Percentiles rank a stretch among this genome's conserved stretches.
Conservation (phyloP, 78 protist species). For the Ministeria vibrans region DNA sequence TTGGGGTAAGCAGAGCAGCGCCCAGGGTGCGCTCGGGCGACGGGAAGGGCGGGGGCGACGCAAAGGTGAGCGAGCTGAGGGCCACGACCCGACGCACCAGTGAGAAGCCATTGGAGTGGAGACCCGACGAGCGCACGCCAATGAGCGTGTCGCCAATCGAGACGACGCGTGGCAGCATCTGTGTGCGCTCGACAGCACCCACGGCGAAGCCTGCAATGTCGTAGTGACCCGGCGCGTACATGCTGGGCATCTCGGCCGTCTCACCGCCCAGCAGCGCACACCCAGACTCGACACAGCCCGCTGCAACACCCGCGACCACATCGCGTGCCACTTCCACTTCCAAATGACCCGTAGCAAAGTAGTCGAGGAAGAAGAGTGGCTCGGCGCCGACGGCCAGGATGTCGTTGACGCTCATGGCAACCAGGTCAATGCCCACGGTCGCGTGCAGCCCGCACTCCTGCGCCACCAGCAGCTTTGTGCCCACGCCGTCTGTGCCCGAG, state of each 20-base stretch:
- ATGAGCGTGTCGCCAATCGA: slow-evolving; percentile 50
- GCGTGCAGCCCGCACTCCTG: slow-evolving; percentile 32
- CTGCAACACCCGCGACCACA: slow-evolving; percentile 69
- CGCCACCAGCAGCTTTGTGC: slow-evolving; percentile 79
- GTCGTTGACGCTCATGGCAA: slow-evolving; percentile 87
- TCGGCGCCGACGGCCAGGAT: slow-evolving; percentile 81
- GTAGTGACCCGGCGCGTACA: slow-evolving; percentile 73
- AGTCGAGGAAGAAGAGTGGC: slow-evolving; percentile 84
- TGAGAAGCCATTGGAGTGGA: slow-evolving; percentile 77
- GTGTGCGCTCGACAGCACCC: slow-evolving; percentile 64
- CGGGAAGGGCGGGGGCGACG: slow-evolving; percentile 31
- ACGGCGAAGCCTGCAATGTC: slow-evolving; percentile 86
- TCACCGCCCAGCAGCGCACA: slow-evolving; percentile 84
- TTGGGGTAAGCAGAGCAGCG: slow-evolving; percentile 62
- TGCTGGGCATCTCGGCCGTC: slow-evolving; percentile 87
- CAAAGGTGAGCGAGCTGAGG: slow-evolving; percentile 21
- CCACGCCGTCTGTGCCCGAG: slow-evolving; percentile 86
- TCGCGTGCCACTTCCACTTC: slow-evolving; percentile 47
- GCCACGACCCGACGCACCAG: slow-evolving; percentile 62
- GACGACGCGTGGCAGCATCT: slow-evolving; percentile 38
- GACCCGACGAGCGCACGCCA: slow-evolving; percentile 66
- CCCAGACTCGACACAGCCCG: slow-evolving; percentile 52
- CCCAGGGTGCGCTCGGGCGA: slow-evolving; percentile 33
- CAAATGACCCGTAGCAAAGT: slow-evolving; percentile 78
- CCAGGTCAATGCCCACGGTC: slow-evolving; percentile 71